These are phyloP conservation scores for Aspergillus ruber DNA, from an alignment of 2,329 filamentous ascomycete species.

Conservation along the genomic window DNA sequence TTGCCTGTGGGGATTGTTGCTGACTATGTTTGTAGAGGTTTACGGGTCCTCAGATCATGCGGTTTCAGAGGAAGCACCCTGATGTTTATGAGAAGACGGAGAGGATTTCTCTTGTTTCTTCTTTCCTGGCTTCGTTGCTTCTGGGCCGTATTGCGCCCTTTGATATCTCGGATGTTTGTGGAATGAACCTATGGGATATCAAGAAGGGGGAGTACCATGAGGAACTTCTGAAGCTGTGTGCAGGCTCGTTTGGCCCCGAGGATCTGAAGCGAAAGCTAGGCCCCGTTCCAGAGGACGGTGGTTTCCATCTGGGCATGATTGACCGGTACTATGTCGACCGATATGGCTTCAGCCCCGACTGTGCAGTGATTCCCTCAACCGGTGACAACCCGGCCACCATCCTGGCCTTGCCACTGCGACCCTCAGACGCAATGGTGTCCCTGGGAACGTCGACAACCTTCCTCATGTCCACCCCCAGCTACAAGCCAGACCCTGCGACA, in stretches of 20 bases:
- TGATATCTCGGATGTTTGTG: constrained; percentile 90
- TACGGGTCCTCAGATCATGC: constrained; percentile 92
- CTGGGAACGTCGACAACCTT: constrained; percentile 95
- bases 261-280: constrained; percentile 74
- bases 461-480: constrained; percentile 90
- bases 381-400: constrained; percentile 97
- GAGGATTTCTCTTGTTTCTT: constrained; percentile 89
- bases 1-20: constrained; percentile 1
- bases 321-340: constrained; percentile 70
- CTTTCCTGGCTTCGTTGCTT: constrained; percentile 86
- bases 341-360: constrained; percentile 70
- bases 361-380: constrained; percentile 77
- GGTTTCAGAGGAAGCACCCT: constrained; percentile 73
- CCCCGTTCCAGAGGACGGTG: constrained; percentile 71
- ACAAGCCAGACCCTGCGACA: constrained; percentile 81
- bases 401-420: constrained; percentile 76
- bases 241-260: constrained; percentile 56
- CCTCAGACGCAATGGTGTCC: constrained; percentile 88
- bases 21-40: constrained; percentile 59
- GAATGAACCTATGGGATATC: constrained; percentile 96
- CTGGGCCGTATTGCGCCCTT: constrained; percentile 79
- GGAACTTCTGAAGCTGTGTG: constrained; percentile 66
- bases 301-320: constrained; percentile 67
- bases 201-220: constrained; percentile 66
- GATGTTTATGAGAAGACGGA: constrained; percentile 72